Base-by-base conservation (phyloP, 345 rosid genomes). In the Pistacia atlantica region DNA sequence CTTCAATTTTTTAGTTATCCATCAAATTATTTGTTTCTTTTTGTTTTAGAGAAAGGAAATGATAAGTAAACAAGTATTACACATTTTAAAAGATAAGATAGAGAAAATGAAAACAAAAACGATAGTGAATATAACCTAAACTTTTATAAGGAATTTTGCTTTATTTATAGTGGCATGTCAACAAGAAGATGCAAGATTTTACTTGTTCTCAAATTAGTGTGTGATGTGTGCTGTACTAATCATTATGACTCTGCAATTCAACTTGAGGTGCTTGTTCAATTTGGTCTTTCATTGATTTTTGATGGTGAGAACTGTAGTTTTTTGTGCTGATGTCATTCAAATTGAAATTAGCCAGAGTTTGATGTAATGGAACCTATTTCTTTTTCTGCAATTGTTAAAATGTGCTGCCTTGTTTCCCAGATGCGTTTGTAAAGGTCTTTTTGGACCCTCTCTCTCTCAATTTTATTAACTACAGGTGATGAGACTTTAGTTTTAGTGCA, bases 371-470 rank as follows among this genome's bases (percentile, higher is more conserved):
- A 13, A 18, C 67, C 35, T 62, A 35, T 33, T 31, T 73, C 20
- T n/a, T 48, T 49, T 0, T 62, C n/a, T 61, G 46, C 31, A 49
- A 73, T 48, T 61, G 38, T 73, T 58, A 46, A 60, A 73, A 51
- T 69, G 59, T 17, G 18, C 28, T 49, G 17, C 46, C 28, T 59
- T 60, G 57, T 25, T 4, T 60, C 16, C 33, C 25, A 51, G 45
- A 42, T 63, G 20, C 22, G 46, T 72, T 72, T 22, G 45, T 17
- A 60, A 59, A 18, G 45, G 25, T 20, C 60, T 38, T 17, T 52
- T 1, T 5, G 17, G 4, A 42, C 11, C 25, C 45, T 71, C 25
- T 72, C 4, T 58, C n/a, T 22, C 2, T 59, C 67, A 59, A 48
- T n/a, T 72, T 28, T 60, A 46, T 8, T 48, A 22, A 5, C 20